phyloP scores from a whole-genome alignment of 2,329 filamentous ascomycete species.

The Pseudocercospora eumusae region DNA sequence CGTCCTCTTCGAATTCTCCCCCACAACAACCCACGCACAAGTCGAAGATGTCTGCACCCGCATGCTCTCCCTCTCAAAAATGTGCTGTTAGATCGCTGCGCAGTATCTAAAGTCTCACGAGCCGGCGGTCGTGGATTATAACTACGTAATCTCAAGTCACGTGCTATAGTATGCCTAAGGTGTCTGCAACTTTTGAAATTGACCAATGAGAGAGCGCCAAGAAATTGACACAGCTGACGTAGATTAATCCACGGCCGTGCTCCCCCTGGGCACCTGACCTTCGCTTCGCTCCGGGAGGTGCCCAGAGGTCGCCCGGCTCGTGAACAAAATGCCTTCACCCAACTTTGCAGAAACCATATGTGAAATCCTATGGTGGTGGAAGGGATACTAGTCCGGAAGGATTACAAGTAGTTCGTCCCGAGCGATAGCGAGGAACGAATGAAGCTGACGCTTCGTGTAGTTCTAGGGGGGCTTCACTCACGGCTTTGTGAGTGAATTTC shows the following conservation, averaged over 20 bases:
- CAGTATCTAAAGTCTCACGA: too few species aligned
- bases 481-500: conserved; percentile 69
- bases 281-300: too few species aligned
- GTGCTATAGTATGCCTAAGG: too few species aligned
- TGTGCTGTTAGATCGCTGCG: too few species aligned
- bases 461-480: conserved; percentile 65
- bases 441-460: background rate
- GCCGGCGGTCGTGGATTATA: too few species aligned
- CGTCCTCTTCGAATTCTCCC: conserved; percentile 67
- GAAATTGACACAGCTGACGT: too few species aligned
- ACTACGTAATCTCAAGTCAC: too few species aligned
- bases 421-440: background rate
- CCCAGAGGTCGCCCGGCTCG: too few species aligned
- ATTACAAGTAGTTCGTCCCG: conserved; percentile 50
- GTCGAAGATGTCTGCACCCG: conserved; percentile 56
- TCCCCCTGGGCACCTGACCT: too few species aligned
- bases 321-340: conserved; percentile 63
- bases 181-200: too few species aligned
- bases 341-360: conserved; percentile 60
- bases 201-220: too few species aligned
- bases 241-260: too few species aligned
- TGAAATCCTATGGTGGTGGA: conserved; percentile 60
- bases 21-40: conserved; percentile 50
- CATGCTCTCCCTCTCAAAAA: background rate
- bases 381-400: conserved; percentile 64